A percentile compares a stretch with the other conserved stretches of the same genome.
Conservation (phyloP, 1,284 basidiomycete species). For the Schizophyllum amplum region DNA sequence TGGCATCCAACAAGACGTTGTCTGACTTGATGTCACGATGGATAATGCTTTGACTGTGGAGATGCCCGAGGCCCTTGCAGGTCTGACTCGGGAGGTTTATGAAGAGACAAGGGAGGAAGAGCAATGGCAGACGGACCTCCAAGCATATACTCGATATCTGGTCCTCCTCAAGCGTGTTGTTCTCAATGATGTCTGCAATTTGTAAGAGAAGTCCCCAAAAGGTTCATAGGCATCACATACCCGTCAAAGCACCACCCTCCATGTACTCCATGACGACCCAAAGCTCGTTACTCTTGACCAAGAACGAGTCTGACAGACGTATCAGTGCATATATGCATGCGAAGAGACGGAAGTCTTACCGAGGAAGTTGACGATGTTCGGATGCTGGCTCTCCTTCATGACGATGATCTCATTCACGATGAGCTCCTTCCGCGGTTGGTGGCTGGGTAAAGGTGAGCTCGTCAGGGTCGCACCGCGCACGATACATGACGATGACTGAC, state of each 20-base stretch:
- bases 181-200: slow-evolving; percentile 99
- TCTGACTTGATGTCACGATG: slow-evolving; percentile 99
- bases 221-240: too few relatives aligned
- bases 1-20: slow-evolving; percentile 89
- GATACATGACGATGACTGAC: too few relatives aligned
- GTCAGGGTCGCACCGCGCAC: too few relatives aligned
- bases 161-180: slow-evolving; percentile 92
- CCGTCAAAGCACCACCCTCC: slow-evolving; percentile 96
- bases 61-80: slow-evolving; percentile 88
- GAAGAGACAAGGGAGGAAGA: slow-evolving; percentile 17
- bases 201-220: too few relatives aligned
- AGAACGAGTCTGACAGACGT: slow-evolving; percentile 53
- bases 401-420: slow-evolving; percentile 99
- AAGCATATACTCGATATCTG: slow-evolving; percentile 93
- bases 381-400: slow-evolving; percentile 98
- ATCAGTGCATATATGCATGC: too few relatives aligned
- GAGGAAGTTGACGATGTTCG: slow-evolving; percentile 98
- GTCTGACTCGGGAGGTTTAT: slow-evolving; percentile 56
- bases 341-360: slow-evolving; percentile 17
- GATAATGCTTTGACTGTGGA: slow-evolving; percentile 93
- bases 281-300: slow-evolving; percentile 87
- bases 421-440: slow-evolving; percentile 94
- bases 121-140: slow-evolving; percentile 54
- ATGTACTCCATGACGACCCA: slow-evolving; percentile 99
- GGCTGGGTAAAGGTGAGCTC: too few relatives aligned